A percentile compares a stretch with the other conserved stretches of the same genome.
Evolutionary conservation across 2,329 filamentous ascomycete genomes (phyloP).

Genomic region (Penicillium nordicum): DNA sequence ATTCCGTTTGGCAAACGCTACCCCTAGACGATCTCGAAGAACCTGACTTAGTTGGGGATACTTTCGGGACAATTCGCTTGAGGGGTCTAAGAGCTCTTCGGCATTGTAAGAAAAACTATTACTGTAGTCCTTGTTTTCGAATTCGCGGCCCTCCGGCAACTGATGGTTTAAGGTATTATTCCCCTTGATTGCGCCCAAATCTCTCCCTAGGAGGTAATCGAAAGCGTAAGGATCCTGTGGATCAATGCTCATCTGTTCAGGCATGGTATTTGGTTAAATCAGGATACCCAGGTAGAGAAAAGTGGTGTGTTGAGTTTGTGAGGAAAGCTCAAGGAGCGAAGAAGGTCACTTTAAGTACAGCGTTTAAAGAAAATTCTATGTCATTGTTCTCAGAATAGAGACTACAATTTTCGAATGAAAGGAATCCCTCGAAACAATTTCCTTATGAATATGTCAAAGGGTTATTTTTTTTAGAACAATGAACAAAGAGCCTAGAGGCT

Average conservation of each 20-base stretch:
- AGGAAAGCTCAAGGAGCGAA: background rate
- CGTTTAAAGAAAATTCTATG: background rate
- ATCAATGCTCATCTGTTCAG: background rate
- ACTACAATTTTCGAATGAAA: background rate
- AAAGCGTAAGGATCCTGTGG: background rate
- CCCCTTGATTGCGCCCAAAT: background rate
- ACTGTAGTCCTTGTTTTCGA: background rate
- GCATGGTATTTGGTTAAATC: background rate
- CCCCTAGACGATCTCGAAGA: slow-evolving; percentile 8
- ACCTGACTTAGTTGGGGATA: slow-evolving; percentile 14
- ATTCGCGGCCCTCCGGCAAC: background rate
- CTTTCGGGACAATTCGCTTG: slow-evolving; percentile 1
- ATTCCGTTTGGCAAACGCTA: slow-evolving; percentile 3
- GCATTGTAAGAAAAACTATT: background rate
- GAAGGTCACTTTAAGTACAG: background rate
- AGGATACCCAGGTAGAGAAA: background rate
- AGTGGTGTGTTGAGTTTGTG: background rate
- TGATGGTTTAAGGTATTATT: background rate
- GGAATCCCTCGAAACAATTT: background rate
- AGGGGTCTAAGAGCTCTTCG: slow-evolving; percentile 9
- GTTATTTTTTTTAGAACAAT: background rate
- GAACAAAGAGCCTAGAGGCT: background rate
- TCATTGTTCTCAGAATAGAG: background rate
- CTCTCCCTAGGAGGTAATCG: background rate
- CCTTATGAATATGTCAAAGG: background rate